Base-by-base conservation (phyloP, 371 early-diverging fungal species). In the Gilbertella persicaria region DNA sequence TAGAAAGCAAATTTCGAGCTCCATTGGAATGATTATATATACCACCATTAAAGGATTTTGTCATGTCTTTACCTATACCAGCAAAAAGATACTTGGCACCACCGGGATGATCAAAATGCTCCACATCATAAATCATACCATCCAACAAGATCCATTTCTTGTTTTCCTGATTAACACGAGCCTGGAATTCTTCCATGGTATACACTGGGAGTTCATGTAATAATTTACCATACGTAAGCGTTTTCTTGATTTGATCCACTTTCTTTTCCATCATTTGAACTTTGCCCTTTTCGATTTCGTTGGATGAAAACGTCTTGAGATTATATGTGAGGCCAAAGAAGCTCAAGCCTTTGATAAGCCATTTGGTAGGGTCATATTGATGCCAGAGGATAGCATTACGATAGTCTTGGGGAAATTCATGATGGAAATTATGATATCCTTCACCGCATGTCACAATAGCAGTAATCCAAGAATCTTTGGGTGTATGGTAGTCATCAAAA, bases 351-450 rank as follows among this genome's bases (percentile, higher is more conserved):
- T 78, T 79, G 54, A 97, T 95, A 39, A 92, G 67, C 96, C 96
- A 96, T 74, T 95, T 97, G 56, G 97, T 95, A 40, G 96, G 97
- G 60, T 97, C 96, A 66, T 94, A 97, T 74, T 97, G 95, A 52
- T 87, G 83, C 69, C 82, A 89, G 57, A 78, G 64, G 66, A 97
- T 90, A 43, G 94, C 96, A 62, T 97, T 97, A 53, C 97, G 89
- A 75, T 94, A 97, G 71, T 97, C 97, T 55, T 87, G 83, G 51
- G 97, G 97, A 79, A 96, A 97, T 72, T 95, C 91, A 78, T 95
- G 96, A 60, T 94, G 94, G 74, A 91, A 91, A 71, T 92, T 91
- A 76, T 91, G 93, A 64, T 91, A 91, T 5, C 91, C 91, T 68
- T 93, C 92, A 39, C 92, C 92, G 64, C 89, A 67, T 4, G 91